Conservation (phyloP, 176 grass and related monocot genomes). For the Hyparrhenia diplandra region DNA sequence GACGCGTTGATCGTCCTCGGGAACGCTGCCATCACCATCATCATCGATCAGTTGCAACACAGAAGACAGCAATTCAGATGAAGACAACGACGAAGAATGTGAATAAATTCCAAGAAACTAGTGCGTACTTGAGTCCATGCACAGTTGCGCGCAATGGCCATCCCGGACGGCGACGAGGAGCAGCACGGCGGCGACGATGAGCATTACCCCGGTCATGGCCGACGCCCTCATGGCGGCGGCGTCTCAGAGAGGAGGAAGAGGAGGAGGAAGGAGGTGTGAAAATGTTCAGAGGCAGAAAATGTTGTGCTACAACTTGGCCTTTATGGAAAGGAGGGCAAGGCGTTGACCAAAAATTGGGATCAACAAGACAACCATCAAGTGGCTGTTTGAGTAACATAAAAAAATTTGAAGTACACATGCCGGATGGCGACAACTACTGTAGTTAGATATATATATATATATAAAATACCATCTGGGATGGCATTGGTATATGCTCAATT, state of each 20-base stretch:
- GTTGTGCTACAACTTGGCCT: background rate
- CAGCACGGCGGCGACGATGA: slow-evolving; percentile 16
- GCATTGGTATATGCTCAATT: background rate
- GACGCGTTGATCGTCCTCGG: slow-evolving; percentile 51
- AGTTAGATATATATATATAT: background rate
- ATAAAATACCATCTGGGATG: slow-evolving; percentile 5
- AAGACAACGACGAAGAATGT: background rate
- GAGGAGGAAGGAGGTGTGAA: background rate
- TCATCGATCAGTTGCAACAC: background rate
- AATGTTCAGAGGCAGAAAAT: slow-evolving; percentile 5
- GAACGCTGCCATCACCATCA: slow-evolving; percentile 35
- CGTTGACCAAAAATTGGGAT: slow-evolving; percentile 34
- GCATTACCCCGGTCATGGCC: background rate
- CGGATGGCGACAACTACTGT: slow-evolving; percentile 6
- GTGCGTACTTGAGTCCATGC: slow-evolving; percentile 56
- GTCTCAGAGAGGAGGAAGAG: background rate
- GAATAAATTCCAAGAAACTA: background rate
- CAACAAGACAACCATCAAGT: background rate
- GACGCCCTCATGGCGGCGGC: slow-evolving; percentile 32
- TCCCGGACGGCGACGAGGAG: slow-evolving; percentile 31
- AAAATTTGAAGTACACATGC: slow-evolving; percentile 18
- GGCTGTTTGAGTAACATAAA: background rate
- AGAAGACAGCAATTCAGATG: background rate
- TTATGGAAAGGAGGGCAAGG: slow-evolving; percentile 3
- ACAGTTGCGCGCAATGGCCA: slow-evolving; percentile 41